Base-by-base conservation (phyloP, 306 rosid species). In the Glycine tomentella region DNA sequence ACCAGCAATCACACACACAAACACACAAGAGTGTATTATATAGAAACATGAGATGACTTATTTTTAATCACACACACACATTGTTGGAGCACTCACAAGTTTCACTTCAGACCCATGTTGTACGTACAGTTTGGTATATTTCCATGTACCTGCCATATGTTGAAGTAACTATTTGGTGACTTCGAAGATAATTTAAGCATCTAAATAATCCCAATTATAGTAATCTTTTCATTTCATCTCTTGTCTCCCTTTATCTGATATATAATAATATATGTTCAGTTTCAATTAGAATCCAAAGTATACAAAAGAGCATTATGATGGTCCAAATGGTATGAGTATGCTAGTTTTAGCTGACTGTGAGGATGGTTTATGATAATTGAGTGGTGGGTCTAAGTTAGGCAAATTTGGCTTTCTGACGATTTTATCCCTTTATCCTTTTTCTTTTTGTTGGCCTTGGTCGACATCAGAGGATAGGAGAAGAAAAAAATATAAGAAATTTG, bases 21-120 rank as follows among this genome's bases (percentile, higher is more conserved):
- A 25, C 70, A 13, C 49, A 34, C 4, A 6, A 63, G 5, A 63
- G 9, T 63, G 20, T 7, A 64, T 38, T 2, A 14, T 36, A 10
- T 14, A 14, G 38, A 16, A 33, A 6, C 71, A 38, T 36, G 31
- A 13, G 69, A 63, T 61, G 69, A 62, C 2, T 64, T 64, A 78
- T 20, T 53, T 72, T 10, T 50, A 44, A 10, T 33, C 7, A 44
- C 49, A 40, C 52, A 40, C 52, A 40, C 34, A 42, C 52, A 67
- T 33, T 80, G 79, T 75, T 59, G 84, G 81, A 68, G 74, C 73
- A 79, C 78, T 80, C 15, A 78, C 70, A 25, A 15, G 45, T 72
- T 78, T 46, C 8, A 46, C 1, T 48, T 70, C 72, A 48, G 69
- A 77, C 49, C 33, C 62, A 62, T 72, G 11, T 45, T 42, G 31